phyloP scores from a whole-genome alignment of 129 eudicot genomes.

The Arctium minus region DNA sequence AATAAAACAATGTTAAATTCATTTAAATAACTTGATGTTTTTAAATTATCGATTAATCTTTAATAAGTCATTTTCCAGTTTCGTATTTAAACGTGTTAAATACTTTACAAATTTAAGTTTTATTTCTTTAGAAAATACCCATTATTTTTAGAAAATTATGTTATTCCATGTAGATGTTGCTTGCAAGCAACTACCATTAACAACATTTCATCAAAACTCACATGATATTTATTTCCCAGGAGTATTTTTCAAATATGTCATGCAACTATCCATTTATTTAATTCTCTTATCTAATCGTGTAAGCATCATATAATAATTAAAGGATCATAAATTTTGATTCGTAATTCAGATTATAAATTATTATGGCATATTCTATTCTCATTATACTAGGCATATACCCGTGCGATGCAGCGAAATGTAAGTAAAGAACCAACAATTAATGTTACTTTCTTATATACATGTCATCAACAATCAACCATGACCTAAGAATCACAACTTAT shows the following conservation, averaged over 20 bases:
- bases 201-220: not conserved
- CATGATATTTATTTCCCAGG: not conserved
- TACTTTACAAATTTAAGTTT: not conserved
- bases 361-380: not conserved
- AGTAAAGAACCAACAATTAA: too few relatives aligned
- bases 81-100: not conserved
- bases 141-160: not conserved
- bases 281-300: too few relatives aligned
- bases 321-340: not conserved
- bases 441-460: too few relatives aligned
- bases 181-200: not conserved
- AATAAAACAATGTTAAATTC: not conserved
- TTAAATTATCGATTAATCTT: not conserved
- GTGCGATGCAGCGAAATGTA: too few relatives aligned
- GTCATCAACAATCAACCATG: too few relatives aligned
- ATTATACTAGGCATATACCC: too few relatives aligned
- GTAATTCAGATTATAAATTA: not conserved
- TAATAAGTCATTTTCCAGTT: not conserved
- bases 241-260: not conserved
- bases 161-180: not conserved
- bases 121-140: not conserved
- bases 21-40: not conserved
- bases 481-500: too few relatives aligned
- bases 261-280: not conserved
- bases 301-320: too few relatives aligned